Base-by-base conservation (phyloP, 805 yeast genomes). In the Lipomyces kockii region DNA sequence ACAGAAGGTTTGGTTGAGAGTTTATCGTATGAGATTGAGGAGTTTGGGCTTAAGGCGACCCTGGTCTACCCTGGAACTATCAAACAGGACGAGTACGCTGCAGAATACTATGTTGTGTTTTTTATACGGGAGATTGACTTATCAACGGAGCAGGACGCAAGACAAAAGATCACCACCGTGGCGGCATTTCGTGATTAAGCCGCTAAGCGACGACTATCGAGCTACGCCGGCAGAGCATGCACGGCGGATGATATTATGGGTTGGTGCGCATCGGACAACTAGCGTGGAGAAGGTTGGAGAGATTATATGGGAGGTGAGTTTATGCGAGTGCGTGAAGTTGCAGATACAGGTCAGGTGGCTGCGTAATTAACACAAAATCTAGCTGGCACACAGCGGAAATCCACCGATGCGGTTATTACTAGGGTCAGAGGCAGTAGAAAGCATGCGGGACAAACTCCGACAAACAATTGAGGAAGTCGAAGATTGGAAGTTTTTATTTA, bases 401-500 rank as follows among this genome's bases (percentile, higher is more conserved):
- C 78, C 78, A 25, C 78, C 79, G 39, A 51, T 74, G 55, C 67
- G 78, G 34, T 63, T 77, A 34, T 68, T 73, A 56, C 60, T 71
- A 3, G 77, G 78, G 7, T 46, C 73, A n/a, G 74, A 74, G 52
- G 75, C 78, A 11, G 69, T 71, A 8, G 70, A 69, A 32, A 69
- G 67, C 20, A 68, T 74, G 63, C 71, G 71, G n/a, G 76, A 76
- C 59, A 72, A 75, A 70, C 64, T 78, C 62, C 66, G 80, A 39
- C 68, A 72, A 54, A 68, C 61, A 29, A 73, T 74, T 20, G 80
- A 78, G 67, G 80, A 78, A 62, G 73, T 77, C n/a, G 80, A 78
- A 66, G 80, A 78, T 59, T 78, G 80, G 80, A 77, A 75, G 73
- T 77, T 72, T 69, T 55, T 78, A 56, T 76, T 64, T 68, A 76